Conservation (phyloP, 208 protist genomes). For the Borovskyia barvae region DNA sequence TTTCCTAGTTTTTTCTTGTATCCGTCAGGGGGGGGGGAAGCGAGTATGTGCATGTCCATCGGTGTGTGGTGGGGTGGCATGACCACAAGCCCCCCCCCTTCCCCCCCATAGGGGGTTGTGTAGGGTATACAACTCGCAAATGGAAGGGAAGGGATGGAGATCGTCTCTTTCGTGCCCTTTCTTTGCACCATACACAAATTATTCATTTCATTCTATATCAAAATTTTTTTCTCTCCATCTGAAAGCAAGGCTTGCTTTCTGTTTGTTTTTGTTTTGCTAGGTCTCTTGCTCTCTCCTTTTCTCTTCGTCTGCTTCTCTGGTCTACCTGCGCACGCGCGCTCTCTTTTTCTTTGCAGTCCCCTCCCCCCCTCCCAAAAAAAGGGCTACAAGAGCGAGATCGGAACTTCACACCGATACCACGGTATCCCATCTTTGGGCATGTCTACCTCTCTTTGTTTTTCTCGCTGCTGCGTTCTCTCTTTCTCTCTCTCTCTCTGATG, state of each 20-base stretch:
- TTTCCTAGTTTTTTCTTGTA: too few species aligned
- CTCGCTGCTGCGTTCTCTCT: constrained; percentile 14
- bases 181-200: background rate
- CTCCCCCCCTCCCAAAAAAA: too few species aligned
- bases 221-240: background rate
- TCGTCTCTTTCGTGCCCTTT: background rate
- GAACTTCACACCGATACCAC: background rate
- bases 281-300: background rate
- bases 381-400: too few species aligned
- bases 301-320: background rate
- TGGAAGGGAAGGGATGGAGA: too few species aligned
- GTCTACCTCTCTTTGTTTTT: constrained; percentile 7
- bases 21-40: too few species aligned
- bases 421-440: background rate
- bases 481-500: too few species aligned
- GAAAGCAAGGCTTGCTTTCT: too few species aligned
- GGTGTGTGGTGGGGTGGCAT: too few species aligned
- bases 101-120: too few species aligned
- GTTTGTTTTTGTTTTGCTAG: background rate
- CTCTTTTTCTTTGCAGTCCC: constrained; percentile 2
- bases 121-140: too few species aligned
- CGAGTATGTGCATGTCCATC: too few species aligned
- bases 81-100: too few species aligned
- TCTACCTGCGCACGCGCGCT: background rate
- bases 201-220: background rate